Base-by-base conservation (phyloP, 768 basidiomycete species). In the Termitomyces sp. region DNA sequence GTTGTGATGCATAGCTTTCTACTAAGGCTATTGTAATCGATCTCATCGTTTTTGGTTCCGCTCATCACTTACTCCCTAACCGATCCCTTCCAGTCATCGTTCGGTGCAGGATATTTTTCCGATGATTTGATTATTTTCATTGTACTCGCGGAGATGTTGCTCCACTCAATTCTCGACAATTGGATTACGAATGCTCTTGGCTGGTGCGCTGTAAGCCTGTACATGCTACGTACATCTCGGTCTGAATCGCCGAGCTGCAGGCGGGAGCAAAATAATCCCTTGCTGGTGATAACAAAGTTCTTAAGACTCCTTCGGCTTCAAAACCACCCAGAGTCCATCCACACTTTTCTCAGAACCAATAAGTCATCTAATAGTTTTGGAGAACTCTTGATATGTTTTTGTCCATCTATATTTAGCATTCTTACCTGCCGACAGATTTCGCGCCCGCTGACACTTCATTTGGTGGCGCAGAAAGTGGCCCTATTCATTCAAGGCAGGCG, bases 381-480 rank as follows among this genome's bases (percentile, higher is more conserved):
- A 11, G 7, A 28, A n/a, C 11, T 28, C 40, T 7, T 15, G 7
- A 32, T 7, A 32, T 32, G 40, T 33, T n/a, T n/a, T n/a, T 12
- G 28, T 32, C 28, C 4, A 13, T 28, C 24, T 28, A 28, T 18
- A 40, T 5, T 28, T 8, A 28, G 16, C 22, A 38, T 7, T 24
- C n/a, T 55, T n/a, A 28, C n/a, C 38, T 15, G 24, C 38, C 20
- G 55, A 42, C 5, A 59, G 35, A 40, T 13, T 44, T 44, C 39
- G 33, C 33, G 33, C 53, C 13, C 36, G 40, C 35, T 7, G 18
- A 12, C 20, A 35, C 15, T 28, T 51, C 18, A 36, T 45, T 39
- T 53, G 22, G 59, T 65, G 64, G 64, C 59, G 64, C 61, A 62
- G 39, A 28, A 54, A 60, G 7, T 35, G n/a, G 15, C 42, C 24